Evolutionary conservation across 2,329 filamentous ascomycete genomes (phyloP), one percentile per base, ranked within the genome.

Genomic region (Neophaeococcomyces mojaviensis): DNA sequence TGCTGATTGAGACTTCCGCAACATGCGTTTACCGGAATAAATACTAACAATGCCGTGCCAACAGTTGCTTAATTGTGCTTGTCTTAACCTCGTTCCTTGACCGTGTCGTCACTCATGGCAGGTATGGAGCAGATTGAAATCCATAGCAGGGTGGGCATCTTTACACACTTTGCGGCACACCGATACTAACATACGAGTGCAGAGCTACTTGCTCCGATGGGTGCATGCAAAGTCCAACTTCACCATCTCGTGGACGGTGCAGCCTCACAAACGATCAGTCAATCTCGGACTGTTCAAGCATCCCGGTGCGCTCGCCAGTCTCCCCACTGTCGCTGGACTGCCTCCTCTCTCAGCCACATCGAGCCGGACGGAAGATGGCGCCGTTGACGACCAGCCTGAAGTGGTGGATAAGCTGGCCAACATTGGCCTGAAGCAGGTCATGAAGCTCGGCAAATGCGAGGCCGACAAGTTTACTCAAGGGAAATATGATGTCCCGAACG

Each of bases 161-260:
- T 35, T 28, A 10, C 26, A 13, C 13, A 32, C 20, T 18, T 31
- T 19, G n/a, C 19, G 30, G 24, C 43, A 47, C 22, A 39, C 43
- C 48, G 48, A 31, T 16, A 16, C 32, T 36, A 26, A 35, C n/a
- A n/a, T 46, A 19, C 28, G 19, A 24, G 13, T 35, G 16, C 57
- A 97, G 92, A 95, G 88, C 54, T 98, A 98, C 69, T 88, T 98
- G 58, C 87, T 98, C 47, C 88, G 92, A 61, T 98, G 92, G 90
- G 86, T 96, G 57, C 84, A 88, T 63, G 90, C 96, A 57, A 82
- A 88, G 46, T 82, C 88, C 53, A 85, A 85, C 44, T 84, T 95
- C 65, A 95, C 89, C 41, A 88, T 98, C 58, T 95, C 89, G 13
- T 98, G 92, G 92, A 96, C 88, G 61, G 80, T 98, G 32, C 89